phyloP scores from a whole-genome alignment of 148 eudicot species.

The Cornus florida region DNA sequence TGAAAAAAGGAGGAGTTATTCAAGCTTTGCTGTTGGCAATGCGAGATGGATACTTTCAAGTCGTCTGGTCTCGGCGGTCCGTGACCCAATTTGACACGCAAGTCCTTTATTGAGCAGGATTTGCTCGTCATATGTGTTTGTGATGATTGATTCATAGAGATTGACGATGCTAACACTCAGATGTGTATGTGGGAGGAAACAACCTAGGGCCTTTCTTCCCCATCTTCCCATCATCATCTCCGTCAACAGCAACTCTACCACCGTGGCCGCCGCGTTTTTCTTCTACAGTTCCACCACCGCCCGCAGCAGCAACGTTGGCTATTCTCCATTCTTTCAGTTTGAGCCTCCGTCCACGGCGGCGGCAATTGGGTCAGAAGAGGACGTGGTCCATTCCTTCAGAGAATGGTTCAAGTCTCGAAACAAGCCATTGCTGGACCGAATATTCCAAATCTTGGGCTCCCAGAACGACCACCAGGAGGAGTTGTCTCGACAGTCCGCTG shows the following conservation, averaged over 20 bases:
- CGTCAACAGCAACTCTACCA: neutral
- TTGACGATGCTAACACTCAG: constrained; percentile 26
- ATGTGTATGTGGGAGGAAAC: constrained; percentile 38
- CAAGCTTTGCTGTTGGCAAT: too few species aligned
- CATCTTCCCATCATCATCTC: constrained; percentile 16
- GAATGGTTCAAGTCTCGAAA: constrained; percentile 46
- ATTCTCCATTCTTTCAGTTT: neutral
- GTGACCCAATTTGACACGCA: too few species aligned
- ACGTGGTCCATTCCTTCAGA: constrained; percentile 34
- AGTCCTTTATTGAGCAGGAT: too few species aligned
- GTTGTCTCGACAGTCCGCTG: constrained; percentile 10
- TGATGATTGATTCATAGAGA: too few species aligned
- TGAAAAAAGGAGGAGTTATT: too few species aligned
- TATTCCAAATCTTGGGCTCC: constrained; percentile 34
- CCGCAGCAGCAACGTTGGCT: too few species aligned
- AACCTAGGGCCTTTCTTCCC: constrained; percentile 25
- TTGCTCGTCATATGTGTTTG: too few species aligned
- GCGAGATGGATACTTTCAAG: too few species aligned
- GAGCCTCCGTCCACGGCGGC: neutral
- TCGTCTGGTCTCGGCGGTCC: too few species aligned
- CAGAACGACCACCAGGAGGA: constrained; percentile 5
- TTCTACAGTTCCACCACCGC: neutral
- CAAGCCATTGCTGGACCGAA: constrained; percentile 39
- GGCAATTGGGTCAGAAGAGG: neutral
- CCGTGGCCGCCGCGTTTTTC: neutral